Base-by-base conservation (phyloP, 495 filamentous ascomycete species). In the Xylaria scruposa region DNA sequence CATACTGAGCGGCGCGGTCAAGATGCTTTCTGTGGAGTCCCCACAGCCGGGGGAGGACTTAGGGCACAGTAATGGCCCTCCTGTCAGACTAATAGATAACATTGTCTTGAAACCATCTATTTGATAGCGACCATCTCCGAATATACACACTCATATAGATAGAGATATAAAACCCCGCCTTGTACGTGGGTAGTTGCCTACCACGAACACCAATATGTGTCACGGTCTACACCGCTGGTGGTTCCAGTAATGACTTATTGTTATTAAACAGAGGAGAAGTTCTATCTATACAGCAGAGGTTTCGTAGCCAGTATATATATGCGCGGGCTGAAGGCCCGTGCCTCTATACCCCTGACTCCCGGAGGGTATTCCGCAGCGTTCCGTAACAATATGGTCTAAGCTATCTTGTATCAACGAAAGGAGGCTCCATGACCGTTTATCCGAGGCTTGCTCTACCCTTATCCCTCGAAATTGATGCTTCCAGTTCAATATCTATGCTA, bases 11-110 rank as follows among this genome's bases (percentile, higher is more conserved):
- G 92, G 93, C 21, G 96, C 96, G 3, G 81, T 99, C 44, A 95
- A 92, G 82, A 97, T 99, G 92, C 80, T 93, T 40, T 92, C 94
- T 0, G 81, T 97, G 8, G 91, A 96, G 77, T 86, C 87, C 58
- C 84, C 90, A 1, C 84, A 83, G 46, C 80, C 88, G 26, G 91
- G 85, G 1, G 94, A 98, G 81, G 89, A 93, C 68, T 79, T 93
- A 49, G 93, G 93, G 7, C 88, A 89, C 74, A 92, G 90, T 33
- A 84, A 84, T 29, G 90, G 90, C 0, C 85, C 93, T 8, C 49
- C 80, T 24, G 96, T 99, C 24, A 87, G 96, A 67, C 81, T 99
- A 78, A 98, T 99, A 79, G 96, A 99, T 78, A 99, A 99, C 75
- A 90, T 98, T 75, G 91, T 97, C 67, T 80, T 96, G 42, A 83